Base-by-base conservation (phyloP, 2,329 filamentous ascomycete species). In the Furcasterigmium sp. region DNA sequence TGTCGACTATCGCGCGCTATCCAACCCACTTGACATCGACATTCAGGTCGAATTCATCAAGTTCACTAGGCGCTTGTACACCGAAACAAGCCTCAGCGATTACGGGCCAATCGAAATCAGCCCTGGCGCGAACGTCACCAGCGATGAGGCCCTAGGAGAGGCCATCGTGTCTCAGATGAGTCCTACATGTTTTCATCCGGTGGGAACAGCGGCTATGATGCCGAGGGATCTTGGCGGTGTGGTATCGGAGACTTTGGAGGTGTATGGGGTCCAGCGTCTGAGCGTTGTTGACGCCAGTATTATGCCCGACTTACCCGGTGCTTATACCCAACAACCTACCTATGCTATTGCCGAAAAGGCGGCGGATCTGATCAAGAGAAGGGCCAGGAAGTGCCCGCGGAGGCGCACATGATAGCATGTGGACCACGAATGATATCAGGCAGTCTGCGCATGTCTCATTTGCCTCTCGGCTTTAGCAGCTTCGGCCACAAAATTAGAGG, bases 11-110 rank as follows among this genome's bases (percentile, higher is more conserved):
- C 55, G 56, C 40, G 46, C 52, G 3, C 48, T 51, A 9, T 52
- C 53, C 25, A 60, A 58, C 32, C 57, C 56, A 1, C 39, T 57
- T 3, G 59, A 63, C 40, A 28, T 60, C 18, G 52, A 55, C 28
- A 40, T 56, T 14, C 49, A 53, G 17, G 49, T 59, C 5, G 49
- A 53, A 37, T 50, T 50, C 19, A 48, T 62, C 17, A 45, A 51
- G 25, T 62, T 56, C 40, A 48, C 53, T 21, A 53, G 60, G 2
- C 56, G 61, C 3, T 62, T 58, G 42, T 56, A 62, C 51, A 59
- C 65, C 30, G 56, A 63, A 46, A 69, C 63, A 19, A 53, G 59
- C 2, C 54, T 64, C 11, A 56, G 56, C n/a, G 44, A 48, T 35
- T 54, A 60, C 9, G 47, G 38, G 3, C 63, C 65, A 5, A 50